These are phyloP conservation scores for Noccaea caerulescens DNA, from an alignment of 345 rosid genomes.

Conservation along the genomic window DNA sequence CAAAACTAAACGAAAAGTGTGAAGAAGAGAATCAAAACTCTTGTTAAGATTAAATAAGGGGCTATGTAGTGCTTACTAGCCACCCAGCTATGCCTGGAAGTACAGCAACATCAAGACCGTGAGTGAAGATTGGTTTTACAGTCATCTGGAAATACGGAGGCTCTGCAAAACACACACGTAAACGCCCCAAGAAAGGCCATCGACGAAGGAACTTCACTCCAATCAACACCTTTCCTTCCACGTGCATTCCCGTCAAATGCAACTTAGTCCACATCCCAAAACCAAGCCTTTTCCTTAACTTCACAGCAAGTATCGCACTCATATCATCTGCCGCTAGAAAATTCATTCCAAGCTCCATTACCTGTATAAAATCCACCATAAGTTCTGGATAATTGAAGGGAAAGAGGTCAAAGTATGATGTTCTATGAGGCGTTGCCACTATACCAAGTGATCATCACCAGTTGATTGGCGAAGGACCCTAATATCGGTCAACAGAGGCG, in stretches of 20 bases:
- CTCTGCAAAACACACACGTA: constrained; percentile 92
- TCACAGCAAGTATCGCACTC: constrained; percentile 91
- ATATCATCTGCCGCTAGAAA: constrained; percentile 93
- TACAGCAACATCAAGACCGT: constrained; percentile 86
- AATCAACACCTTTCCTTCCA: constrained; percentile 93
- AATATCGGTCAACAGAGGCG: constrained; percentile 80
- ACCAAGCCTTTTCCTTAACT: constrained; percentile 84
- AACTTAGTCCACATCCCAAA: constrained; percentile 95
- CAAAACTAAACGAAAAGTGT: neutral
- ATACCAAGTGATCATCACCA: constrained; percentile 94
- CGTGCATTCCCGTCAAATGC: constrained; percentile 96
- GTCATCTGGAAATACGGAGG: constrained; percentile 98
- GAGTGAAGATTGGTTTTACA: constrained; percentile 81
- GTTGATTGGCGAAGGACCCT: constrained; percentile 69
- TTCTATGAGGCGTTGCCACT: constrained; percentile 6
- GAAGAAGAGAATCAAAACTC: constrained; percentile 34
- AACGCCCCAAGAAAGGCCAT: constrained; percentile 94
- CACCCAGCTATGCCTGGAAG: constrained; percentile 98
- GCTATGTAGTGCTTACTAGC: constrained; percentile 68
- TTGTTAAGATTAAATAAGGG: constrained; percentile 35
- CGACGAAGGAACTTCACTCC: constrained; percentile 84
- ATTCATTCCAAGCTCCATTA: constrained; percentile 88
- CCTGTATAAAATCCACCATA: constrained; percentile 54
- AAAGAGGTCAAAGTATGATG: neutral
- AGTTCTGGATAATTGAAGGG: constrained; percentile 6